Percentiles rank a stretch among this genome's conserved stretches.
These are phyloP conservation scores for Chloranthus sessilifolius DNA, from an alignment of 164 flowering plant species.

Conservation along the genomic window DNA sequence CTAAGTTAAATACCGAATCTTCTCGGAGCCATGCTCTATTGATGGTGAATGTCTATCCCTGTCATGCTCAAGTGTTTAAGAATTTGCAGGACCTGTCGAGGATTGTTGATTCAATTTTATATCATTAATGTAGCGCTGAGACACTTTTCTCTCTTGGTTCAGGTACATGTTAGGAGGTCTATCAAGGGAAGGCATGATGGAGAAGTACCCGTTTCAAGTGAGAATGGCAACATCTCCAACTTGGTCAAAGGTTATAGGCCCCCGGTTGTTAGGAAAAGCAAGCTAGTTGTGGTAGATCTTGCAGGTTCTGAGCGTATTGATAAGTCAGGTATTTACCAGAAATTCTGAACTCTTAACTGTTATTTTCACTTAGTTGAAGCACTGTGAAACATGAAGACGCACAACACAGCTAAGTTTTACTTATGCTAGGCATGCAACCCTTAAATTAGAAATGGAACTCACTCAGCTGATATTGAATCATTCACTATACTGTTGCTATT, in stretches of 20 bases:
- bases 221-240: constrained; percentile 44
- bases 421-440: too few species aligned
- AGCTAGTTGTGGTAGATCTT: constrained; percentile 92
- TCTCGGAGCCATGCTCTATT: constrained; percentile 97
- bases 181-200: constrained; percentile 41
- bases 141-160: too few species aligned
- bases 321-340: constrained; percentile 63
- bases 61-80: background rate
- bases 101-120: background rate
- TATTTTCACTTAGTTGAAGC: background rate
- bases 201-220: constrained; percentile 41
- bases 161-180: constrained; percentile 77
- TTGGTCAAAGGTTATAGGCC: constrained; percentile 51
- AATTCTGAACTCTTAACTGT: background rate
- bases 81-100: background rate
- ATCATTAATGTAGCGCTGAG: background rate
- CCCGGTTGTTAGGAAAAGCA: constrained; percentile 74
- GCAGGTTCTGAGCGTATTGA: constrained; percentile 98
- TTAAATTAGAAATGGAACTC: too few species aligned
- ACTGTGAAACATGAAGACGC: too few species aligned
- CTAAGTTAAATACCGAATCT: constrained; percentile 93
- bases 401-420: too few species aligned
- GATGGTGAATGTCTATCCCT: constrained; percentile 45
- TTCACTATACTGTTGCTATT: too few species aligned
- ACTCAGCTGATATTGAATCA: too few species aligned